Base-by-base conservation (phyloP, 106 monocot species). In the Vanilla planifolia region DNA sequence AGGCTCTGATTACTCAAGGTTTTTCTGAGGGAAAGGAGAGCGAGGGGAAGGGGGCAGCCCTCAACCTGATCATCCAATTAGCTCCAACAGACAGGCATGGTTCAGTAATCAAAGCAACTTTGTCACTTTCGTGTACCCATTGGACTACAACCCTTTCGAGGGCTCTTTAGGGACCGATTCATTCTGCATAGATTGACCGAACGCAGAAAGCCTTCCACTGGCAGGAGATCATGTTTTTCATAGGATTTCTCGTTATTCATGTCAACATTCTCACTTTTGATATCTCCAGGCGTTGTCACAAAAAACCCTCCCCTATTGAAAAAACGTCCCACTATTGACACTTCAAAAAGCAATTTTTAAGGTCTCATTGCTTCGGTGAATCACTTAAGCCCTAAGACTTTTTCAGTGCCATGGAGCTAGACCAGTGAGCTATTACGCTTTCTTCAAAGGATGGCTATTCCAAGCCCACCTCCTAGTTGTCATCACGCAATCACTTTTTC, bases 381-480 rank as follows among this genome's bases (percentile, higher is more conserved):
- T 68, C 56, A 68, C 67, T 59, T 58, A 3, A 68, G 59, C 41
- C 58, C 27, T 60, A 16, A 69, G 40, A 60, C n/a, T 17, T 46
- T 46, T 39, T 46, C 20, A 20, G n/a, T 43, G 48, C 34, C 34
- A 71, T 51, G 56, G 73, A 73, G 73, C 45, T 46, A 46, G 45
- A 46, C 45, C 10, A 46, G 45, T 17, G 45, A 46, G 4, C 52
- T 73, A 66, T 65, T 73, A 73, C 8, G 59, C 66, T 73, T 66
- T 66, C 64, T 73, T 73, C 73, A 66, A 73, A 58, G 65, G 73
- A 66, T 73, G 45, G 34, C 16, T 65, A 9, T 61, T 53, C 53
- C 30, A 60, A 66, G 57, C 67, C 60, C 60, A 74, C 57, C 73
- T 67, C 48, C 25, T 51, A 50, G 63, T 64, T 71, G 63, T 71